Evolutionary conservation across 345 rosid genomes (phyloP), one percentile per base, ranked within the genome.

Genomic region (Sapria himalayana): DNA sequence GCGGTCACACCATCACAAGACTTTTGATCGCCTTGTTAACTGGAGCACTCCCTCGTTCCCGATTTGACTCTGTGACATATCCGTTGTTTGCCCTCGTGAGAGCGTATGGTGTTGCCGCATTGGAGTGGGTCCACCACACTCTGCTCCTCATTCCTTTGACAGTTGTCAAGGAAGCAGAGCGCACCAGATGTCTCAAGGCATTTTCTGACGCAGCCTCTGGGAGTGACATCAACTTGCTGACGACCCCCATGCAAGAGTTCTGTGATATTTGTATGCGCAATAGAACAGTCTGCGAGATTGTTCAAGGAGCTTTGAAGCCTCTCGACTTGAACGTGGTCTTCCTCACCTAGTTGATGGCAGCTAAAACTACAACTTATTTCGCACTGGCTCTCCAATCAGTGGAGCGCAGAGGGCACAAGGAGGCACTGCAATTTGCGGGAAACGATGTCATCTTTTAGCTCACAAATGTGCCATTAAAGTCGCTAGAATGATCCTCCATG

Each of bases 1-100:
- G 93, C 33, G 99, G 99, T 48, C 51, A 79, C 44, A 69, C 67
- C 48, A 61, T 84, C 22, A 56, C 86, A 38, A 71, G 95, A 84
- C 59, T 89, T 52, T 57, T 89, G 58, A 57, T 89, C 43, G 78
- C 95, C 10, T 81, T 93, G 27, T 56, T 89, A 56, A 64, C 99
- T 4, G 99, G 99, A 59, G 99, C 98, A 48, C 78, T 89, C 25
- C 98, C 98, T 19, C 67, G 79, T 74, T 89, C 95, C 40, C 81
- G 92, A 58, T 43, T 89, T 52, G 95, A 89, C 50, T 65, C 84
- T 62, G 93, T 80, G 39, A 67, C 78, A 16, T 77, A 91, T 34
- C 62, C 92, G 9, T 71, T 84, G 36, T 60, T 91, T 41, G 69
- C 99, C 9, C 43, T 84, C 42, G 63, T 80, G 37, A 67, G 92